Conservation (phyloP, 768 basidiomycete species). For the Termitomyces sp. region DNA sequence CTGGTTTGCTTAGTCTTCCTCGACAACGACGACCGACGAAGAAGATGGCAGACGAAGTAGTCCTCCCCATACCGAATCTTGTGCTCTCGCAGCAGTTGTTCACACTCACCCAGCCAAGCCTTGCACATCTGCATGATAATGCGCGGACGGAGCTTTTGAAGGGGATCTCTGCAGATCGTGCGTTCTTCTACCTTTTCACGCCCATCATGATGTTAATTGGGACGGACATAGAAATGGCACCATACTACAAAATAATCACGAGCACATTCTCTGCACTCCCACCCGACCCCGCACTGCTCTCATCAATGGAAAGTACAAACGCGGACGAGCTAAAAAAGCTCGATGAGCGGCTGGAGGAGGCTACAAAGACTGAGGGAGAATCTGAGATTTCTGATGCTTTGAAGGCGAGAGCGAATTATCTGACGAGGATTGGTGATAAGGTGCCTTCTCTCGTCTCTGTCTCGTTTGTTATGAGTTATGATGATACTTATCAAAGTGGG, state of each 20-base stretch:
- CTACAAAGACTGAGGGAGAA: conserved; percentile 88
- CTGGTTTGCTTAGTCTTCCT: neutral
- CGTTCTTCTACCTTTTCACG: too few species aligned
- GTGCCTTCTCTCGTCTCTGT: conserved; percentile 15
- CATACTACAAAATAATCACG: conserved; percentile 65
- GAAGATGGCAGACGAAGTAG: conserved; percentile 76
- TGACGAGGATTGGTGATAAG: conserved; percentile 87
- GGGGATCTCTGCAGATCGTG: conserved; percentile 67
- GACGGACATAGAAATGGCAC: conserved; percentile 57
- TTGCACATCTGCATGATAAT: conserved; percentile 59
- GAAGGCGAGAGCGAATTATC: conserved; percentile 76
- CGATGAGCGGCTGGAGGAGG: conserved; percentile 76
- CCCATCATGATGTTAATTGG: neutral
- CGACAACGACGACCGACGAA: conserved; percentile 3
- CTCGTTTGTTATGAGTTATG: too few species aligned
- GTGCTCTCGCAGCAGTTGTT: conserved; percentile 76
- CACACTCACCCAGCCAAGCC: conserved; percentile 55
- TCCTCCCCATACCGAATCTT: conserved; percentile 86
- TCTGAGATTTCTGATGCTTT: conserved; percentile 89
- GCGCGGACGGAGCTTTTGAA: conserved; percentile 62
- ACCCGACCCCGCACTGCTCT: conserved; percentile 47
- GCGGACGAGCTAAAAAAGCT: conserved; percentile 64
- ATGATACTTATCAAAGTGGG: too few species aligned
- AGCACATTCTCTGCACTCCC: conserved; percentile 41
- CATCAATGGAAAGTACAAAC: conserved; percentile 64